These are phyloP conservation scores for Coelastrella sp. DNA, from an alignment of 139 green algal genomes.

Conservation along the genomic window DNA sequence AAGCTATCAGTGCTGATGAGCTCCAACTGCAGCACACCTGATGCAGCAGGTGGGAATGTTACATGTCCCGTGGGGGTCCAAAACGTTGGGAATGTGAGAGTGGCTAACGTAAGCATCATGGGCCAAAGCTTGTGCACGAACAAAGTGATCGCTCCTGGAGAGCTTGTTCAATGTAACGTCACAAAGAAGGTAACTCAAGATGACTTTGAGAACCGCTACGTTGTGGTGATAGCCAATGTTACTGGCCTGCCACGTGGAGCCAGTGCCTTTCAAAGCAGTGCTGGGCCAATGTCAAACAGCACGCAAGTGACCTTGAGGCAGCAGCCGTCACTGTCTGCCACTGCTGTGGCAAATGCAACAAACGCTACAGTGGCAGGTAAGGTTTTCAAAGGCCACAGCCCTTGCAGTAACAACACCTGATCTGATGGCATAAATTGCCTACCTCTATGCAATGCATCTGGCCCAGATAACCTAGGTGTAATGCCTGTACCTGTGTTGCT, in stretches of 20 bases:
- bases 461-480: too few species aligned
- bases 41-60: not conserved
- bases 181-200: not conserved
- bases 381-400: not conserved
- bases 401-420: not conserved
- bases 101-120: not conserved
- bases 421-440: too few species aligned
- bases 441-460: too few species aligned
- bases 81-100: not conserved
- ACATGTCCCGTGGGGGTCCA: not conserved
- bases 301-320: not conserved
- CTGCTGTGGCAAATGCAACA: not conserved
- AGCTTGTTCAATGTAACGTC: not conserved
- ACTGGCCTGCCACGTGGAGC: not conserved
- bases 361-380: constrained; percentile 14
- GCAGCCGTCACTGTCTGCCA: not conserved
- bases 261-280: not conserved
- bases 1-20: not conserved
- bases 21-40: not conserved
- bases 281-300: not conserved
- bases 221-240: constrained; percentile 1
- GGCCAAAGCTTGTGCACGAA: not conserved
- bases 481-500: too few species aligned
- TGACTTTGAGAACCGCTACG: constrained; percentile 11
- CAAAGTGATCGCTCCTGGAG: not conserved